Base-by-base conservation (phyloP, 2,329 filamentous ascomycete species). In the Pseudocercospora cruenta region DNA sequence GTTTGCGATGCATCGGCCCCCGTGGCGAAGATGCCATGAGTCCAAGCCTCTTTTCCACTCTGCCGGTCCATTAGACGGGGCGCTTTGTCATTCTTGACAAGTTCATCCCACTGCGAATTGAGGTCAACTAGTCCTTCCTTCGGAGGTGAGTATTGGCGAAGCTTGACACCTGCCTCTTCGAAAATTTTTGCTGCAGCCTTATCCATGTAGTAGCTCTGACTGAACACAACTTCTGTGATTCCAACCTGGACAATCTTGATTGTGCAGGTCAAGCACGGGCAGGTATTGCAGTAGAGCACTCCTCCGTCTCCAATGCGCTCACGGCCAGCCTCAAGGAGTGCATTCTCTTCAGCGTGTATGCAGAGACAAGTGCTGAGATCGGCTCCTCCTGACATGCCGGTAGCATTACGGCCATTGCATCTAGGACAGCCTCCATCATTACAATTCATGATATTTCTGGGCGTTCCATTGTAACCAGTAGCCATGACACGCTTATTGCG, bases 221-320 rank as follows among this genome's bases (percentile, higher is more conserved):
- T 94, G 75, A 97, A 99, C 14, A 99, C 94, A 14, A 99, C 95
- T 83, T 99, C 95, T 49, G 87, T 88, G 71, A 99, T 97, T 19
- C 95, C 95, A 7, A 98, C 93, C 81, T 99, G 95, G 22, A 93
- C 92, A 75, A 99, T 98, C 83, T 99, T 99, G 82, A 99, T 96
- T 74, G 93, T 97, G 80, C 95, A 99, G 2, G 95, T 99, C 78
- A 99, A 83, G 78, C 95, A 99, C 3, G 95, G 95, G 79, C 95
- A 99, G 0, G 84, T 87, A 67, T 77, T 76, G 58, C 75, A 77
- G 39, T 77, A 99, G 26, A 99, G 82, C 58, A 93, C 91, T 43
- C 91, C 88, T 4, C 90, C 91, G 63, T 92, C 90, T 21, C 92
- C 85, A 71, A 99, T 93, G 65, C 95, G 86, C 79, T 98, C 95